A percentile compares a stretch with the other conserved stretches of the same genome.
Evolutionary conservation across 176 grass and related monocot species (phyloP).

Genomic region (Rhynchospora tenuis): DNA sequence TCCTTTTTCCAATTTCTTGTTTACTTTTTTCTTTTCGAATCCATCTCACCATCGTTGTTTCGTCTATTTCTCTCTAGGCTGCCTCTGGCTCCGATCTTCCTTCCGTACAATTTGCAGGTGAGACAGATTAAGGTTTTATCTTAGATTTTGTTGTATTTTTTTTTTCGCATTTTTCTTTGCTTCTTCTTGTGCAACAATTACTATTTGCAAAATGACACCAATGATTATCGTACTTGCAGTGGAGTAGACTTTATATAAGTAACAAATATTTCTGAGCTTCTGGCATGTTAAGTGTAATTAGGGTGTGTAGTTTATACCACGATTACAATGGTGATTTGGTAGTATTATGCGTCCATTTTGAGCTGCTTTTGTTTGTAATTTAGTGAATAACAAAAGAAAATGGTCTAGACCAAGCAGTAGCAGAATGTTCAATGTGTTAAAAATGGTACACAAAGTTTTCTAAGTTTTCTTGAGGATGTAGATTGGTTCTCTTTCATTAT

Average conservation of each 20-base stretch:
- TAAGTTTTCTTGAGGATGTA: not conserved
- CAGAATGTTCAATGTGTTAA: not conserved
- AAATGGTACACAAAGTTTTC: not conserved
- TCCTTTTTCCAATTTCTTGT: not conserved
- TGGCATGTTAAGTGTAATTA: not conserved
- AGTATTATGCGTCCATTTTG: not conserved
- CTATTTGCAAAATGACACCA: not conserved
- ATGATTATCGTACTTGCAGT: not conserved
- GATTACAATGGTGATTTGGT: not conserved
- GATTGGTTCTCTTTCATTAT: not conserved
- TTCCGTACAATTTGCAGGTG: constrained; percentile 63
- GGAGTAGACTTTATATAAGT: not conserved
- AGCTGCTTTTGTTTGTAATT: not conserved
- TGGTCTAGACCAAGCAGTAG: not conserved
- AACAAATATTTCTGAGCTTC: not conserved
- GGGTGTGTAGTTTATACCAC: not conserved
- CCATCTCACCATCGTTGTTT: not conserved
- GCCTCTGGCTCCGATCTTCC: constrained; percentile 59
- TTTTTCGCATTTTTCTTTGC: not conserved
- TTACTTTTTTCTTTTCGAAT: not conserved
- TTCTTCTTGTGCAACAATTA: not conserved
- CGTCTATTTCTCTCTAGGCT: constrained; percentile 28
- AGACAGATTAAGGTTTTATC: not conserved
- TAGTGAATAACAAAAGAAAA: not conserved
- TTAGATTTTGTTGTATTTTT: not conserved